Evolutionary conservation across 108 stramenopile genomes (phyloP), one percentile per base, ranked within the genome.

Genomic region (Aurantiochytrium sp.): DNA sequence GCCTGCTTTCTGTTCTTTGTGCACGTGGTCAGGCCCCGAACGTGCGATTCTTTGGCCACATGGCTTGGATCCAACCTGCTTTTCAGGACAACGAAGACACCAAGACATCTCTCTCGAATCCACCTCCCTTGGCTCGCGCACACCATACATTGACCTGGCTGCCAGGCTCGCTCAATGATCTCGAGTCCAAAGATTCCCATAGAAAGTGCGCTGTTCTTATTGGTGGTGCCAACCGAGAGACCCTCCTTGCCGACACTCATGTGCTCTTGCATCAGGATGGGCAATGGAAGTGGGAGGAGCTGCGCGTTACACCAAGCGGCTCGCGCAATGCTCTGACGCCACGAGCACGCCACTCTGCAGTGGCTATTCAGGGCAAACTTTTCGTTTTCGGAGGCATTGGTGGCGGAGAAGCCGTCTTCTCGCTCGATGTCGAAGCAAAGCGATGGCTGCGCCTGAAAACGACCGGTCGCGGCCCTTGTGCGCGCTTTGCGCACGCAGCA

Each of bases 321-420:
- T 51, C 73, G 10, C 44, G 73, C 0, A 83, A 83, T n/a, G 44
- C 73, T 10, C 73, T 83, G 1, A 83, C 73, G 8, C 73, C 73
- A 5, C 73, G 73, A 5, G 73, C 73, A n/a, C 73, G 73, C 73
- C 73, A 83, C 51, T 51, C 73, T n/a, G 73, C 73, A 10, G 51
- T 83, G 8, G 23, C 44, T 12, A 53, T 83, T 3, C 49, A 83
- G 12, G 73, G 21, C 49, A 51, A 12, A 5, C 0, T 83, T 53
- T 83, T 45, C 51, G 73, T 83, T 23, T 83, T 83, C 51, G 73
- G 73, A n/a, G 73, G 73, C 44, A 53, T 83, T 12, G 73, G 73
- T 14, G 73, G 73, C n/a, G 73, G 73, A 53, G 10, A 83, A 53
- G 73, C 44, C 28, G 73, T 83, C 49, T 83, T 83, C n/a, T 10